Conservation (phyloP, 1,284 basidiomycete genomes). For the Paramarasmius palmivorus region DNA sequence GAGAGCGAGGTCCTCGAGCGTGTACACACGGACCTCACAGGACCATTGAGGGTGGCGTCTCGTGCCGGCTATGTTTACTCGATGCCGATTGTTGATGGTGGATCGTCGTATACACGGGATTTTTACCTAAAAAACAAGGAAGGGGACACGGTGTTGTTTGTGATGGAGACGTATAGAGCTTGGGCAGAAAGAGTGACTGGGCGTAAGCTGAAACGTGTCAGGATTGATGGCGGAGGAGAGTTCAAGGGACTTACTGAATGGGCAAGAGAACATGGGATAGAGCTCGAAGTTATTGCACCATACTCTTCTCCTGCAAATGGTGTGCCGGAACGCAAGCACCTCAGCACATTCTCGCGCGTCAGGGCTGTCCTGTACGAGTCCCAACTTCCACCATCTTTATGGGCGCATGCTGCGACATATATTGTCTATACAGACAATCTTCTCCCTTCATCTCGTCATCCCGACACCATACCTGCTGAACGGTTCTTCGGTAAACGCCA, state of each 20-base stretch:
- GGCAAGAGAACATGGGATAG: conserved; percentile 18
- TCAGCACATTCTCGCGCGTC: conserved; percentile 16
- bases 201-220: conserved; percentile 5
- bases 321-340: conserved; percentile 16
- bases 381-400: conserved; percentile 15
- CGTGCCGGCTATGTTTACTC: conserved; percentile 13
- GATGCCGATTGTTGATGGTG: conserved; percentile 16
- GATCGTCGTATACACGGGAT: conserved; percentile 9
- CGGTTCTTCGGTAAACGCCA: conserved; percentile 18
- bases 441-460: conserved; percentile 20
- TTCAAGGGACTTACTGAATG: too few species aligned
- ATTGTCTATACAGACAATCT: conserved; percentile 22
- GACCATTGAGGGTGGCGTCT: conserved; percentile 8
- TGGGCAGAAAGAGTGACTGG: conserved; percentile 13
- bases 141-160: background rate
- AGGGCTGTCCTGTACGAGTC: conserved; percentile 19
- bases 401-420: conserved; percentile 16
- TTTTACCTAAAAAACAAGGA: conserved; percentile 16
- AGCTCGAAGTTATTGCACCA: conserved; percentile 19
- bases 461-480: conserved; percentile 18
- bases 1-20: conserved; percentile 1
- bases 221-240: conserved; percentile 14
- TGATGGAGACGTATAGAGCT: conserved; percentile 6
- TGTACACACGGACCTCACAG: conserved; percentile 11
- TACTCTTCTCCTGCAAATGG: conserved; percentile 16